Evolutionary conservation across 139 green algal species (phyloP).

Genomic region (Asterochloris erici): DNA sequence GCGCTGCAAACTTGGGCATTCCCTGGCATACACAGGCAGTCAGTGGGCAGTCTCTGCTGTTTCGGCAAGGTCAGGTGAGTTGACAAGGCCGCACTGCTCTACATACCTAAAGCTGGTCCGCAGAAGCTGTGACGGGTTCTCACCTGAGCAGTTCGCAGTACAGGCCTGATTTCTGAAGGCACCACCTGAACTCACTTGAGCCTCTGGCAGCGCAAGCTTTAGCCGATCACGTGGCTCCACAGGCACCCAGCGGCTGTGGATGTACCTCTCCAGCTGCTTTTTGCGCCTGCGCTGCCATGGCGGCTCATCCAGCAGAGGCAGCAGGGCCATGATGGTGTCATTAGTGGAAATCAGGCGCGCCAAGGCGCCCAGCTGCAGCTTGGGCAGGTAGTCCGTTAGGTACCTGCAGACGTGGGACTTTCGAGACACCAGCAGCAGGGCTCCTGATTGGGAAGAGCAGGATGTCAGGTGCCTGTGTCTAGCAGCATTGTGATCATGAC

Average conservation of each 20-base stretch:
- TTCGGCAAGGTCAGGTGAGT: too few relatives aligned
- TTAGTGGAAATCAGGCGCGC: slow-evolving; percentile 58
- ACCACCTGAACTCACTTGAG: slow-evolving; percentile 45
- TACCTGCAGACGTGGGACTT: slow-evolving; percentile 40
- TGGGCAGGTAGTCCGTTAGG: slow-evolving; percentile 66
- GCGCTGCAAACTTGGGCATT: too few relatives aligned
- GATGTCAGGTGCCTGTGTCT: too few relatives aligned
- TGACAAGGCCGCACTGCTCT: too few relatives aligned
- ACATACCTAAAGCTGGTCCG: too few relatives aligned
- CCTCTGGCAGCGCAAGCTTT: slow-evolving; percentile 63
- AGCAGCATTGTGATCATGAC: too few relatives aligned
- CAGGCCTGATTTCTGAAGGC: neutral
- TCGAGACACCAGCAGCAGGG: too few relatives aligned
- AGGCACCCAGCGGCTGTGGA: slow-evolving; percentile 50
- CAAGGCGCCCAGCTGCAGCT: slow-evolving; percentile 63
- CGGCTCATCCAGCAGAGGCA: slow-evolving; percentile 73
- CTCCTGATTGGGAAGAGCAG: too few relatives aligned
- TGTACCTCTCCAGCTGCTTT: slow-evolving; percentile 40
- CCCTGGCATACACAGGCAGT: too few relatives aligned
- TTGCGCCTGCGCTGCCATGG: slow-evolving; percentile 61
- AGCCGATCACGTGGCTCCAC: slow-evolving; percentile 63
- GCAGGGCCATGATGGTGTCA: slow-evolving; percentile 71
- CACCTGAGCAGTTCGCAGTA: too few relatives aligned
- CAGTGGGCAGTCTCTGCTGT: too few relatives aligned
- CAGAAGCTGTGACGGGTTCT: too few relatives aligned